These are phyloP conservation scores for Calonectria pauciramosa DNA, from an alignment of 2,329 filamentous ascomycete genomes.

Conservation along the genomic window DNA sequence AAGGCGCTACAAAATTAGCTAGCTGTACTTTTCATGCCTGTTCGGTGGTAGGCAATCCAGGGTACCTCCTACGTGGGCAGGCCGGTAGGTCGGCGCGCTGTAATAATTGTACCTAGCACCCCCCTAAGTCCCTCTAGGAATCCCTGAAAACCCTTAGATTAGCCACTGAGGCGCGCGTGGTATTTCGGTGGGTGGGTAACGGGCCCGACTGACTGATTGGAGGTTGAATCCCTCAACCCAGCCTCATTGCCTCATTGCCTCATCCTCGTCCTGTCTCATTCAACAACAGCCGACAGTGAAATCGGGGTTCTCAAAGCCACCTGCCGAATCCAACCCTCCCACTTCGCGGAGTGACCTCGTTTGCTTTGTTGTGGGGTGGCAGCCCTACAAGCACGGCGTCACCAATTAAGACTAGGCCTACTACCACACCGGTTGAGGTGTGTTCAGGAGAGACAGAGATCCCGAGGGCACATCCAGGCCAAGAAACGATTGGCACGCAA, in stretches of 20 bases:
- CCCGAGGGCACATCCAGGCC: not conserved
- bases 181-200: not conserved
- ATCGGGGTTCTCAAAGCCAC: constrained; percentile 7
- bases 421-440: constrained; percentile 4
- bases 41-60: not conserved
- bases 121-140: not conserved
- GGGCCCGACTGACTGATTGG: constrained; percentile 13
- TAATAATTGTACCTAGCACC: not conserved
- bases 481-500: not conserved
- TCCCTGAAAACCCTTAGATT: constrained; percentile 2
- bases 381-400: constrained; percentile 19
- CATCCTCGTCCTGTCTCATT: constrained; percentile 14
- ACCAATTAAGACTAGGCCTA: not conserved
- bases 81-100: not conserved
- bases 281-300: constrained; percentile 6
- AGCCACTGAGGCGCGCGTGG: constrained; percentile 10
- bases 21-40: not conserved
- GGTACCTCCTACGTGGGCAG: not conserved
- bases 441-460: constrained; percentile 1
- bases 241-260: constrained; percentile 12
- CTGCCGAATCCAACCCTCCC: constrained; percentile 14
- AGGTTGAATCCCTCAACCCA: not conserved
- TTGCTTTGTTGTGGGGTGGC: constrained; percentile 12
- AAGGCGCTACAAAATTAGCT: not conserved
- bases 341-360: constrained; percentile 1